Evolutionary conservation across 805 yeast species (phyloP).

Genomic region (Pichia thaimueangensis): DNA sequence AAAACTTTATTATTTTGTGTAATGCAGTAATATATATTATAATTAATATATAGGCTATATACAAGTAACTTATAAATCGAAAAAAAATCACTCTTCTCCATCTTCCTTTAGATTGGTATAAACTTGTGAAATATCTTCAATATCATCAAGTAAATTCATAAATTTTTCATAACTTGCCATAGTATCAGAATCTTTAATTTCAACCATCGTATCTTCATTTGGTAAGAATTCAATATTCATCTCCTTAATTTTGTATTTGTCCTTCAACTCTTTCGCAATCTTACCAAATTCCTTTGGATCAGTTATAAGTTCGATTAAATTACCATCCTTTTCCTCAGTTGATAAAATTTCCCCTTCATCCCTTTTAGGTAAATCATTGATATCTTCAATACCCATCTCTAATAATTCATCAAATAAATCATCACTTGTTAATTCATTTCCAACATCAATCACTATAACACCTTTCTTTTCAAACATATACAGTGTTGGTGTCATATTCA

Average conservation of each 20-base stretch:
- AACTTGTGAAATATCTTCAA: slow-evolving; percentile 80
- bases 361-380: slow-evolving; percentile 27
- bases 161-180: slow-evolving; percentile 51
- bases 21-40: too few relatives aligned
- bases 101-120: slow-evolving; percentile 53
- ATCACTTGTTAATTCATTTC: slow-evolving; percentile 39
- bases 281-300: slow-evolving; percentile 57
- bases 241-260: slow-evolving; percentile 57
- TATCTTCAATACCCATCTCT: slow-evolving; percentile 77
- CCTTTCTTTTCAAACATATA: slow-evolving; percentile 80
- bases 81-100: not conserved
- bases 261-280: slow-evolving; percentile 53
- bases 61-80: too few relatives aligned
- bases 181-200: slow-evolving; percentile 47
- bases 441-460: slow-evolving; percentile 48
- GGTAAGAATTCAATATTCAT: slow-evolving; percentile 66
- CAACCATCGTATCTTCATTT: slow-evolving; percentile 51
- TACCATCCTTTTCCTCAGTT: slow-evolving; percentile 17
- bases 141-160: slow-evolving; percentile 54
- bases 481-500: slow-evolving; percentile 64
- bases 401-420: slow-evolving; percentile 66
- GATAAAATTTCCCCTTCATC: slow-evolving; percentile 12
- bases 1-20: too few relatives aligned
- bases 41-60: too few relatives aligned
- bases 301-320: slow-evolving; percentile 46